Base-by-base conservation (phyloP, 1,284 basidiomycete species). In the Xerocomus nothofagi region DNA sequence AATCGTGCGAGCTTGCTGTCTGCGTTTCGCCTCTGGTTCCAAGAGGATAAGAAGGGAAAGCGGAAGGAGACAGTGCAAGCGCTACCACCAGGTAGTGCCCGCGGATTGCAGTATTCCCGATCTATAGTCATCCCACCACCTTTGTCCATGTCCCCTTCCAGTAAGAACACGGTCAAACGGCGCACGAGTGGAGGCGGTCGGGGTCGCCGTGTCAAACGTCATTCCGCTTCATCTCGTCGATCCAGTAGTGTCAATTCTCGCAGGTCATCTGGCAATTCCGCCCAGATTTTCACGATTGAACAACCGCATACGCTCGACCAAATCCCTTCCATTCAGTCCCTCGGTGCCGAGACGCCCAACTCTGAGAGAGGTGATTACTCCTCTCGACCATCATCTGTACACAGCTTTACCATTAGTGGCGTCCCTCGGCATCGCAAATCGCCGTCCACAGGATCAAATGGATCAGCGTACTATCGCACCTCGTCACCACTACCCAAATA, bases 211-310 rank as follows among this genome's bases (percentile, higher is more conserved):
- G 66, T 73, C 7, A 84, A 86, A 48, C 77, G 85, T 12, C 78
- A 78, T 0, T 86, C 85, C 0, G 71, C 80, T 26, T 88, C 87
- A 0, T 90, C 88, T 32, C 77, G 84, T 40, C 79, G 88, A 26
- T 91, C 88, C 9, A 91, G 88, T 61, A 91, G 88, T 57, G 86
- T 89, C 53, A 90, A 90, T 59, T 91, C 88, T 10, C 74, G 82
- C 34, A 74, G 88, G 38, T 89, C 86, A 0, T 89, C 86, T 10
- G 76, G 79, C 12, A 74, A 83, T 26, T 88, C 85, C 11, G 75
- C 77, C 49, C 84, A 86, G 50, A 72, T 82, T 61, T 66, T 80
- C 1, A 57, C 78, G 8, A 64, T 85, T 38, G 85, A 86, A 46
- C 82, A 81, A 7, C 78, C 81, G 4, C 67, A 66, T 27, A 65